Percentiles rank a stretch among this genome's conserved stretches.
Conservation (phyloP, 2,329 filamentous ascomycete species). For the Fusarium multiceps region DNA sequence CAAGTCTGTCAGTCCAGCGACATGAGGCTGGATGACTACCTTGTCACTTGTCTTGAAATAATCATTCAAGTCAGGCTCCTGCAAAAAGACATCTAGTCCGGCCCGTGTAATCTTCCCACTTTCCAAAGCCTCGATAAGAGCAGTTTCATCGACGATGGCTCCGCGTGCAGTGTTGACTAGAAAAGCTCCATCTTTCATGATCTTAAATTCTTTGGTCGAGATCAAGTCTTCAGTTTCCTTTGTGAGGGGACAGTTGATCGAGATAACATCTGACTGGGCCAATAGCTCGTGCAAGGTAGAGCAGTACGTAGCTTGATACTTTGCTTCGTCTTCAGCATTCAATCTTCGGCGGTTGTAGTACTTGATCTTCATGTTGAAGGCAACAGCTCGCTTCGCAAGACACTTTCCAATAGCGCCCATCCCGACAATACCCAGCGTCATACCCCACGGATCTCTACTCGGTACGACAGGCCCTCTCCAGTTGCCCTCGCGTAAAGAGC, state of each 20-base stretch:
- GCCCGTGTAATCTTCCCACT: constrained; percentile 58
- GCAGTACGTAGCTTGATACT: constrained; percentile 53
- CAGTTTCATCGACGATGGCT: constrained; percentile 60
- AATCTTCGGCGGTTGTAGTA: constrained; percentile 58
- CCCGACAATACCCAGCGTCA: constrained; percentile 61
- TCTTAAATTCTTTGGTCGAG: constrained; percentile 52
- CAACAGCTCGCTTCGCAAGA: constrained; percentile 53
- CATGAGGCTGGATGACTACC: constrained; percentile 58
- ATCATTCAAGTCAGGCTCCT: constrained; percentile 57
- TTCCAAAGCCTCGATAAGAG: constrained; percentile 59
- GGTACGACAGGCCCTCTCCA: constrained; percentile 54
- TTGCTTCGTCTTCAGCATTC: constrained; percentile 49
- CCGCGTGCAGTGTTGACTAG: constrained; percentile 65
- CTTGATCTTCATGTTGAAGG: constrained; percentile 57
- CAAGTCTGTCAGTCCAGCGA: constrained; percentile 57
- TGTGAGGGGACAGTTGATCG: constrained; percentile 56
- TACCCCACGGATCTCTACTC: constrained; percentile 55
- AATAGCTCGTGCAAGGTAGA: constrained; percentile 55
- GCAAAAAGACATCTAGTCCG: constrained; percentile 60
- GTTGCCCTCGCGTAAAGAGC: constrained; percentile 49
- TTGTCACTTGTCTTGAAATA: constrained; percentile 56
- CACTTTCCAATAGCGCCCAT: constrained; percentile 61
- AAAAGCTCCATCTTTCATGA: constrained; percentile 60
- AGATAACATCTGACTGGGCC: constrained; percentile 54
- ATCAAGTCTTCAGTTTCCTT: constrained; percentile 55